These are phyloP conservation scores for Ordospora colligata DNA, from an alignment of 371 early-diverging fungal genomes.

Conservation along the genomic window DNA sequence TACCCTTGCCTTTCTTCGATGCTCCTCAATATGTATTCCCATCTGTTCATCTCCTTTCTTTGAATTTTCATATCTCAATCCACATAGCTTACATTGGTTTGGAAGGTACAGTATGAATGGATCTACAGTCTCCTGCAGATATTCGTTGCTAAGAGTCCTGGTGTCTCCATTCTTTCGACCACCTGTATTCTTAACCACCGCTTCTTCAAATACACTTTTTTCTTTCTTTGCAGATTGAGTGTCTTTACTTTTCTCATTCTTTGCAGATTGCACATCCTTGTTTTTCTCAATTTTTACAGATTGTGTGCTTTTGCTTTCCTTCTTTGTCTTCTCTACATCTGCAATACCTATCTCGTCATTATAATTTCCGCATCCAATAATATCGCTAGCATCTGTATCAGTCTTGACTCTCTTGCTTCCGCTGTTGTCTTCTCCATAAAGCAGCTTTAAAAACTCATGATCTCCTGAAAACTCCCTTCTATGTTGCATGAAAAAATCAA, in stretches of 20 bases:
- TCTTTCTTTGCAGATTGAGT: neutral
- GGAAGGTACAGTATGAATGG: slow-evolving; percentile 3
- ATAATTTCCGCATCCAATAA: neutral
- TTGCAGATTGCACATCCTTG: neutral
- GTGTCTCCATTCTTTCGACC: neutral
- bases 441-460: neutral
- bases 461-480: neutral
- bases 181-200: neutral
- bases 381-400: neutral
- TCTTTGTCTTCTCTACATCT: neutral
- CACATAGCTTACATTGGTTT: slow-evolving; percentile 44
- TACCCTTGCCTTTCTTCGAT: slow-evolving; percentile 28
- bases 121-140: neutral
- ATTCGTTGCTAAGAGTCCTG: neutral
- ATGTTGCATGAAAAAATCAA: slow-evolving; percentile 3
- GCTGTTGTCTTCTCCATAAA: neutral
- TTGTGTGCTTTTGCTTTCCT: neutral
- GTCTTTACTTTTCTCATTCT: neutral
- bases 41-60: slow-evolving; percentile 1
- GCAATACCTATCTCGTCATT: no score
- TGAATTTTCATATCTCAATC: slow-evolving; percentile 21
- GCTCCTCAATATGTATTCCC: slow-evolving; percentile 36
- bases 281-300: no score
- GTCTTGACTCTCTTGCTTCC: neutral
- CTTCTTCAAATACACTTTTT: neutral